These are phyloP conservation scores for Hansenula sp. DNA, from an alignment of 1,139 yeast genomes.

Conservation along the genomic window DNA sequence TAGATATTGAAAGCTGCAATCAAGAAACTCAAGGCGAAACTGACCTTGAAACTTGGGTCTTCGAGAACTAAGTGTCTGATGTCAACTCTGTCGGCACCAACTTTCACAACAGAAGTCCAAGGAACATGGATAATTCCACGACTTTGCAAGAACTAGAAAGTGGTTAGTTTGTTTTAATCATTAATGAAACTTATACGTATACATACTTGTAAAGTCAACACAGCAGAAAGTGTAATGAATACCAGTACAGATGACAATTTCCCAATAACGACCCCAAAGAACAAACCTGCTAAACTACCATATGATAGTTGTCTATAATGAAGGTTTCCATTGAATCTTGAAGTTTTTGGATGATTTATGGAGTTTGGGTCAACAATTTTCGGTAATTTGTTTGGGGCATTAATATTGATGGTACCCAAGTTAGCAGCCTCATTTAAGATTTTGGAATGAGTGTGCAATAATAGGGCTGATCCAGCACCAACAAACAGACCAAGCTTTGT, in stretches of 20 bases:
- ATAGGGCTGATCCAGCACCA: slow-evolving; percentile 20
- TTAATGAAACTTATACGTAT: neutral
- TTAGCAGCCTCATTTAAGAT: slow-evolving; percentile 22
- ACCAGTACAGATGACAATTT: slow-evolving; percentile 53
- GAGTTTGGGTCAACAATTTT: slow-evolving; percentile 10
- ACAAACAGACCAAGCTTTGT: slow-evolving; percentile 15
- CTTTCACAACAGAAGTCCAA: slow-evolving; percentile 44
- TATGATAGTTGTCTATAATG: slow-evolving; percentile 57
- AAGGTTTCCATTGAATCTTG: slow-evolving; percentile 36
- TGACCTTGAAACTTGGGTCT: slow-evolving; percentile 55
- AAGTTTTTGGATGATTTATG: slow-evolving; percentile 10
- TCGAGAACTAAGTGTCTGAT: slow-evolving; percentile 49
- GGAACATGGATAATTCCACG: slow-evolving; percentile 51
- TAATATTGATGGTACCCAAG: slow-evolving; percentile 17
- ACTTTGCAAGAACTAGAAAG: slow-evolving; percentile 47
- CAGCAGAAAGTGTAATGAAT: slow-evolving; percentile 42
- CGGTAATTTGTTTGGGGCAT: slow-evolving; percentile 5
- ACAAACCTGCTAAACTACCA: slow-evolving; percentile 58
- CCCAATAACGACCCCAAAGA: slow-evolving; percentile 55
- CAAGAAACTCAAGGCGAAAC: slow-evolving; percentile 52
- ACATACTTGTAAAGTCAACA: slow-evolving; percentile 29
- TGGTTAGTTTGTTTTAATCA: slow-evolving; percentile 2
- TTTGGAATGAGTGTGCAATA: slow-evolving; percentile 16
- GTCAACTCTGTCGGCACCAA: slow-evolving; percentile 50
- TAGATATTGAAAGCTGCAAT: slow-evolving; percentile 59